Evolutionary conservation across 169 alveolate genomes (phyloP).

Genomic region (Prorocentrum cordatum): DNA sequence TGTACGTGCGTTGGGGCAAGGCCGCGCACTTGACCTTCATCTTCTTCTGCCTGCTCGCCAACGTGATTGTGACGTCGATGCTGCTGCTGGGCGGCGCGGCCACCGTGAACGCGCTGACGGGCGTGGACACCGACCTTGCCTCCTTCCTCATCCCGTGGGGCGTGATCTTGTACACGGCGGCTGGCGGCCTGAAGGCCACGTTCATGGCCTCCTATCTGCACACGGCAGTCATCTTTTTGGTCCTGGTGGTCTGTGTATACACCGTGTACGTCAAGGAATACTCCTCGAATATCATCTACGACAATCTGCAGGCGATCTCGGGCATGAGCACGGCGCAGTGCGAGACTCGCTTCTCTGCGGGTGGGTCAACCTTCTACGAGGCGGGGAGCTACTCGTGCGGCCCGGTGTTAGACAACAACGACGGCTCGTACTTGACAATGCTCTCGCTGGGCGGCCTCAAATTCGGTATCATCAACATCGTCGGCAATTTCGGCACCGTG

Average conservation of each 20-base stretch:
- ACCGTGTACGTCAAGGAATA: conserved; percentile 12
- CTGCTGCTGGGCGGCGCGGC: conserved; percentile 56
- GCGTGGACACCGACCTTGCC: conserved; percentile 7
- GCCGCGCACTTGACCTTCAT: conserved; percentile 28
- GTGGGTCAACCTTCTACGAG: not conserved
- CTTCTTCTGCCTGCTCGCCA: conserved; percentile 36
- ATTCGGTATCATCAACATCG: conserved; percentile 61
- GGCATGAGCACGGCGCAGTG: conserved; percentile 9
- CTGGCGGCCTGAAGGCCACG: conserved; percentile 64
- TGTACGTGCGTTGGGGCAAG: conserved; percentile 33
- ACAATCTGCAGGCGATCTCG: not conserved
- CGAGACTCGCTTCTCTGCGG: not conserved
- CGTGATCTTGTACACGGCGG: conserved; percentile 32
- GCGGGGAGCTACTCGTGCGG: conserved; percentile 22
- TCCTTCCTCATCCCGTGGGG: conserved; percentile 49
- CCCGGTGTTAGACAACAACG: conserved; percentile 13
- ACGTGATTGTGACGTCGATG: conserved; percentile 51
- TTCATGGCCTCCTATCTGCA: conserved; percentile 56
- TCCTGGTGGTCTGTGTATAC: conserved; percentile 35
- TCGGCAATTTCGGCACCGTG: conserved; percentile 66
- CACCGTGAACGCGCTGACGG: conserved; percentile 24
- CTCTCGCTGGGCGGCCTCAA: conserved; percentile 4
- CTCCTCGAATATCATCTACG: conserved; percentile 21
- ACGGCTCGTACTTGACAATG: conserved; percentile 47
- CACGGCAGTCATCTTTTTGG: conserved; percentile 41